Evolutionary conservation across 805 yeast species (phyloP), one percentile per base, ranked within the genome.

Genomic region (Saccharomyces cerevisiae): DNA sequence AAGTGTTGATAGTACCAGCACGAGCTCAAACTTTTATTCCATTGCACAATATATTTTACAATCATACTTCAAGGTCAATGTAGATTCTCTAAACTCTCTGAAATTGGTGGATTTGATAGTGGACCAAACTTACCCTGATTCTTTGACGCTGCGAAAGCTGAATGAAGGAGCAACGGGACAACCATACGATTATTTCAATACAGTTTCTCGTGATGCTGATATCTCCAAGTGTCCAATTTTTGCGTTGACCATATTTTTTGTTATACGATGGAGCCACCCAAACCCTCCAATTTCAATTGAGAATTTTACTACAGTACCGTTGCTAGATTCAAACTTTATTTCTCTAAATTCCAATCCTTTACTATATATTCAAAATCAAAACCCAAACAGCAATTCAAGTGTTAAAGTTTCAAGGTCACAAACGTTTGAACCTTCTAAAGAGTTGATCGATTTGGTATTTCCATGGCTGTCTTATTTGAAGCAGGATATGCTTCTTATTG

Each of bases 71-170:
- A 64, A 66, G 52, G 68, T 67, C 11, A 58, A 59, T 21, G 51
- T 56, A 21, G 54, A 59, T 31, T 57, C 53, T 24, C 53, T 66
- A 48, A 51, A 53, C 3, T 51, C 61, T 24, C 52, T 69, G 30
- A 62, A 59, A 43, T 53, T 68, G 32, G 60, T 63, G 21, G 73
- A 69, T 53, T 53, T 69, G 41, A 64, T 68, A 11, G 70, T 68
- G 8, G 73, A 69, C 52, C 70, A 68, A 59, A 68, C 72, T 9
- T 69, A 67, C 49, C 64, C 71, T 8, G 66, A 68, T 52, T 61
- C 71, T 3, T 55, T 69, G 46, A 68, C 73, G n/a, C 59, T 69
- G 41, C 59, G 73, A 51, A 68, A 67, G 51, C 53, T 69, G 47
- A 67, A 67, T 55, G 68, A 66, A n/a, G 53, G 53, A 17, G 53